These are phyloP conservation scores for Colletotrichum lupini DNA, from an alignment of 2,329 filamentous ascomycete genomes.

Conservation along the genomic window DNA sequence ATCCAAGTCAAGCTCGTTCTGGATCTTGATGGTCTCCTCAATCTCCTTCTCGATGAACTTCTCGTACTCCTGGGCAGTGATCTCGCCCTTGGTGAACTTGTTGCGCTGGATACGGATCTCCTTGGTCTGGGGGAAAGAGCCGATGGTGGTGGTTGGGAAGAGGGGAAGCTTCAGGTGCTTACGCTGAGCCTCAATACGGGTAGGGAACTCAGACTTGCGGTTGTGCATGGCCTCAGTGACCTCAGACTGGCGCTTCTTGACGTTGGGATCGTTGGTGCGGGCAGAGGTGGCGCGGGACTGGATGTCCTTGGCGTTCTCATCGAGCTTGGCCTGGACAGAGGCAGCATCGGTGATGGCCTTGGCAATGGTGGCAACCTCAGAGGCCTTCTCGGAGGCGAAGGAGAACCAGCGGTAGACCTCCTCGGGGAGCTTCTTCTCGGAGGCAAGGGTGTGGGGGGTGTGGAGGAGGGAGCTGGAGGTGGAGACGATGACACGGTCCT, in stretches of 20 bases:
- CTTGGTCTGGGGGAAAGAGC: slow-evolving; percentile 99
- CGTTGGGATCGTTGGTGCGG: slow-evolving; percentile 95
- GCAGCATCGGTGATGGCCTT: slow-evolving; percentile 97
- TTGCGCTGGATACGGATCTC: slow-evolving; percentile 97
- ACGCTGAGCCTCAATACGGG: slow-evolving; percentile 88
- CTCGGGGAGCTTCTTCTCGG: slow-evolving; percentile 97
- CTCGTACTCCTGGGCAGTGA: slow-evolving; percentile 92
- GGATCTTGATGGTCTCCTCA: slow-evolving; percentile 91
- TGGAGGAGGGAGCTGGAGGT: slow-evolving; percentile 98
- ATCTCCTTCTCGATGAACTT: slow-evolving; percentile 99
- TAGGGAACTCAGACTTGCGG: slow-evolving; percentile 89
- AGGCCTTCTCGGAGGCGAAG: slow-evolving; percentile 94
- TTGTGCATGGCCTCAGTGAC: slow-evolving; percentile 88
- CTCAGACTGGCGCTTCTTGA: slow-evolving; percentile 95
- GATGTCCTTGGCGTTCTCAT: slow-evolving; percentile 96
- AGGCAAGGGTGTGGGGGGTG: slow-evolving; percentile 96
- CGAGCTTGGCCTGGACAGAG: slow-evolving; percentile 86
- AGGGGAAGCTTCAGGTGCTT: slow-evolving; percentile 91
- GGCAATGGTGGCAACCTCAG: slow-evolving; percentile 91
- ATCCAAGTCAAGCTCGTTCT: slow-evolving; percentile 97
- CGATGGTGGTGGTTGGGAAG: slow-evolving; percentile 99
- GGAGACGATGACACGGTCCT: slow-evolving; percentile 96
- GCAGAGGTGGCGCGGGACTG: slow-evolving; percentile 90
- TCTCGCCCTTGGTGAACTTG: slow-evolving; percentile 99
- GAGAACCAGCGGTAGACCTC: slow-evolving; percentile 83